These are phyloP conservation scores for Candida jianshihensis DNA, from an alignment of 805 yeast species.

Conservation along the genomic window DNA sequence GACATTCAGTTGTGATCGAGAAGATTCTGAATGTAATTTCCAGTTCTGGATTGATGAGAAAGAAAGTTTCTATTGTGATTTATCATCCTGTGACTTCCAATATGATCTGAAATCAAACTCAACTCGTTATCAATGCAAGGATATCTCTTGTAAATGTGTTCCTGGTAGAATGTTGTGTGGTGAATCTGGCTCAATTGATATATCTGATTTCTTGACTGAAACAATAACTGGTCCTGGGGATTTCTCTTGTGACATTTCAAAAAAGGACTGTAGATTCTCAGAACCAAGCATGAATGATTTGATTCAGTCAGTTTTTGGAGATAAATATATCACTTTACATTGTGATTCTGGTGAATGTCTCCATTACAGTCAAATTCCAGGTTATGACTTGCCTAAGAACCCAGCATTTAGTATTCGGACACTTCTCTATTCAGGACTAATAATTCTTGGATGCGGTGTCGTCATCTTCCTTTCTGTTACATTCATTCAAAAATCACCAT, in stretches of 20 bases:
- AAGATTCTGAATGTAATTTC: conserved; percentile 65
- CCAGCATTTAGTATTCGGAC: conserved; percentile 38
- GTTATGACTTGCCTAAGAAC: conserved; percentile 61
- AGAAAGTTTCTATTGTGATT: conserved; percentile 88
- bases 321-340: conserved; percentile 71
- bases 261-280: conserved; percentile 66
- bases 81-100: conserved; percentile 64
- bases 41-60: conserved; percentile 93
- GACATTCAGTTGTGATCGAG: conserved; percentile 78
- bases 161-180: conserved; percentile 95
- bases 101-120: conserved; percentile 55
- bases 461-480: conserved; percentile 33
- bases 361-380: conserved; percentile 90
- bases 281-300: conserved; percentile 96
- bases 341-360: conserved; percentile 89
- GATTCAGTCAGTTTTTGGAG: conserved; percentile 91
- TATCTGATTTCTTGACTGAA: conserved; percentile 84
- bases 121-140: conserved; percentile 72
- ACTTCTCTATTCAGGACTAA: conserved; percentile 38
- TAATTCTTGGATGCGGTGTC: conserved; percentile 32
- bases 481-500: conserved; percentile 53
- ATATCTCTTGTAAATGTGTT: conserved; percentile 79
- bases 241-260: conserved; percentile 65
- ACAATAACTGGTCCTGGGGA: conserved; percentile 93
- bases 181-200: conserved; percentile 86